Conservation (phyloP, 1,284 basidiomycete genomes). For the Lentinula novae-zelandiae region DNA sequence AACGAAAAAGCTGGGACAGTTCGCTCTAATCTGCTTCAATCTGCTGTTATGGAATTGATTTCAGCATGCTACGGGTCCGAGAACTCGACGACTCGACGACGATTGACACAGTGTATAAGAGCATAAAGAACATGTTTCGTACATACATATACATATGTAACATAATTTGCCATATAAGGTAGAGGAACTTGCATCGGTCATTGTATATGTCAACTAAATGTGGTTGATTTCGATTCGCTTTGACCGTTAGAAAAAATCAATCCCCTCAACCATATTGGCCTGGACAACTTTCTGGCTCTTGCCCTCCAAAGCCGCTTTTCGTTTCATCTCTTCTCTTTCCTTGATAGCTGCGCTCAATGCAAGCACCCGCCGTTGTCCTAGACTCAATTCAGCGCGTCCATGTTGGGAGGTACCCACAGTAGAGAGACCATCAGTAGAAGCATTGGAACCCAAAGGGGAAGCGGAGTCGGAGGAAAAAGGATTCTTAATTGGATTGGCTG, state of each 20-base stretch:
- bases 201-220: neutral
- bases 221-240: no score
- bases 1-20: no score
- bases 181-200: no score
- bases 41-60: no score
- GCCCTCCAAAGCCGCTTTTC: neutral
- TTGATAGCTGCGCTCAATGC: neutral
- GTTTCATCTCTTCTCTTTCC: neutral
- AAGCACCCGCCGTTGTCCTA: neutral
- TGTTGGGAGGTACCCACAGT: neutral
- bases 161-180: neutral
- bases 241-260: neutral
- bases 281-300: neutral
- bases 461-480: neutral
- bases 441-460: neutral
- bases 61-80: neutral
- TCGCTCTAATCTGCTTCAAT: no score
- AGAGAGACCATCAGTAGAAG: neutral
- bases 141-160: neutral
- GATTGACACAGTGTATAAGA: neutral
- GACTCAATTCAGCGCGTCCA: neutral
- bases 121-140: neutral
- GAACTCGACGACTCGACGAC: constrained; percentile 10
- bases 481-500: neutral
- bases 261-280: neutral